Conservation (phyloP, 139 green algal genomes). For the Raphidocelis subcapitata region DNA sequence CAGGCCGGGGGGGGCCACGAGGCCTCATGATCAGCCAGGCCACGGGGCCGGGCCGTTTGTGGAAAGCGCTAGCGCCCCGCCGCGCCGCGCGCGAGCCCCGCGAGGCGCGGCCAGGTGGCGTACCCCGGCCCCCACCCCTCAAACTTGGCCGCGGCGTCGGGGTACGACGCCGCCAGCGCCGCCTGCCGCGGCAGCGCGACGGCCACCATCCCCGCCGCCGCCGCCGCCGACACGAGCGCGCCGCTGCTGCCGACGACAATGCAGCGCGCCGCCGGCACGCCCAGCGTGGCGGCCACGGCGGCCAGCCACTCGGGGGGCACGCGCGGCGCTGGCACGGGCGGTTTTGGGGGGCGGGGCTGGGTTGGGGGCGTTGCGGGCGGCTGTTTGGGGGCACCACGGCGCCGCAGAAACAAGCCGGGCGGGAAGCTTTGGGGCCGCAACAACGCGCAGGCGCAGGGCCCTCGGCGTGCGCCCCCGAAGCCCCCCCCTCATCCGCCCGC, state of each 20-base stretch:
- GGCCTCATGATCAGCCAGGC: too few species aligned
- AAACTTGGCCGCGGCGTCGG: constrained; percentile 33
- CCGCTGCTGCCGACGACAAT: constrained; percentile 21
- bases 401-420: too few species aligned
- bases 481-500: too few species aligned
- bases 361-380: neutral
- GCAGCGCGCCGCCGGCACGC: constrained; percentile 4
- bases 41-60: too few species aligned
- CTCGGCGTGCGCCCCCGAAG: too few species aligned
- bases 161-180: constrained; percentile 20
- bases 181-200: constrained; percentile 35
- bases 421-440: neutral
- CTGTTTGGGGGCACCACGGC: too few species aligned
- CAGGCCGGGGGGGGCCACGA: too few species aligned
- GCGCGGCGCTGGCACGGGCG: neutral
- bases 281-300: constrained; percentile 33
- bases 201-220: constrained; percentile 13
- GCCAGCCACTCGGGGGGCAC: constrained; percentile 21
- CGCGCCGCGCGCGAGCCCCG: neutral
- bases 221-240: constrained; percentile 13
- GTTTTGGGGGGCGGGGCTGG: neutral
- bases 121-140: constrained; percentile 29
- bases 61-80: too few species aligned
- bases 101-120: constrained; percentile 31
- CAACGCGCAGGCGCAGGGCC: neutral